Percentiles rank a stretch among this genome's conserved stretches.
Conservation (phyloP, 345 rosid species). For the Rhodomyrtus tomentosa region DNA sequence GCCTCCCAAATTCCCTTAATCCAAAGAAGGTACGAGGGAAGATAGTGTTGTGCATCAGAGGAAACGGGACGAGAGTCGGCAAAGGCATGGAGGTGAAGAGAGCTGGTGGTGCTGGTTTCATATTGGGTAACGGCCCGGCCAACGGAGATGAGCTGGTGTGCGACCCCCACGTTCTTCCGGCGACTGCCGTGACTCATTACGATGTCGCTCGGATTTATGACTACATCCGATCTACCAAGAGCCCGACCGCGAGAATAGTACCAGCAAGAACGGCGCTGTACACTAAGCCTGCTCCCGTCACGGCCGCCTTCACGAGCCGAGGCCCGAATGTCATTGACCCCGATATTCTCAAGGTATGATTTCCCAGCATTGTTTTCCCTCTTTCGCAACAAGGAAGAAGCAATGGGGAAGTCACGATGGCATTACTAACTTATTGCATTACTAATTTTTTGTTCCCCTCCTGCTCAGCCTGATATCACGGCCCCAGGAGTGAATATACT, state of each 20-base stretch:
- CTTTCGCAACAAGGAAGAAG: not conserved
- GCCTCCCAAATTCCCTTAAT: constrained; percentile 50
- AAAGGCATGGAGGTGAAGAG: constrained; percentile 75
- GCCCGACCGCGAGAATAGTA: constrained; percentile 37
- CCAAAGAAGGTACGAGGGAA: constrained; percentile 60
- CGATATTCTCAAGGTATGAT: constrained; percentile 55
- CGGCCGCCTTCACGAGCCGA: constrained; percentile 63
- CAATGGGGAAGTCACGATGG: not conserved
- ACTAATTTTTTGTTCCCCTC: not conserved
- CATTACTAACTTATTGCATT: not conserved
- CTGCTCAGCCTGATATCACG: constrained; percentile 61
- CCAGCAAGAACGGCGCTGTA: constrained; percentile 32
- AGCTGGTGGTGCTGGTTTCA: constrained; percentile 69
- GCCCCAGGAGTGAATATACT: constrained; percentile 72
- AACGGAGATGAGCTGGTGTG: constrained; percentile 12
- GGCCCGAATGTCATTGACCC: constrained; percentile 63
- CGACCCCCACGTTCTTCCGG: constrained; percentile 59
- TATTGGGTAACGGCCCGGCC: constrained; percentile 35
- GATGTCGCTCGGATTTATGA: constrained; percentile 26
- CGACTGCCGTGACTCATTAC: constrained; percentile 18
- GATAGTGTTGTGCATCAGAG: constrained; percentile 67
- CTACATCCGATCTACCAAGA: constrained; percentile 49
- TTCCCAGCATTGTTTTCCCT: not conserved
- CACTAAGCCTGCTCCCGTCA: constrained; percentile 43
- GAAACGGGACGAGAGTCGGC: constrained; percentile 36